Conservation (phyloP, 2,329 filamentous ascomycete genomes). For the Monilinia aucupariae region DNA sequence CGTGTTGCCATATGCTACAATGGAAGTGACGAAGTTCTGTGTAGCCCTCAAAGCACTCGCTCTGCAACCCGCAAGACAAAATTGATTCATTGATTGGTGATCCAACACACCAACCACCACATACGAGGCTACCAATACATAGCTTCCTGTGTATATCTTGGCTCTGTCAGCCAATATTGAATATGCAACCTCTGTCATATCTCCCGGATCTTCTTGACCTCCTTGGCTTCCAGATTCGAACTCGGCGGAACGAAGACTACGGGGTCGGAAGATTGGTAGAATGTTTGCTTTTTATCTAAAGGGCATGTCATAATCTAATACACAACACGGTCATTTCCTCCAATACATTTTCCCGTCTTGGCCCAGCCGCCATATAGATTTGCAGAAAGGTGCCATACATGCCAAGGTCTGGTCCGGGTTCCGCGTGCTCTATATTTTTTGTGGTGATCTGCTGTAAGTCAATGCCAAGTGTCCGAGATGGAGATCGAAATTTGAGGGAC, state of each 20-base stretch:
- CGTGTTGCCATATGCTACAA: not conserved
- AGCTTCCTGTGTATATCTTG: not conserved
- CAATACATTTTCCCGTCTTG: not conserved
- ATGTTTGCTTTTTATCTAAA: not conserved
- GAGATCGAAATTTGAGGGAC: constrained; percentile 3
- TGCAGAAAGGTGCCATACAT: not conserved
- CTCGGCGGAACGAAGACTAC: not conserved
- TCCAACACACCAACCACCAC: not conserved
- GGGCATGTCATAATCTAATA: not conserved
- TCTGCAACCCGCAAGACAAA: not conserved
- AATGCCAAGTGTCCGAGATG: not conserved
- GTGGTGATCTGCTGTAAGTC: not conserved
- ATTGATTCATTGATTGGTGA: not conserved
- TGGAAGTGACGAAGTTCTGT: not conserved
- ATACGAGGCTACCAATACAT: constrained; percentile 10
- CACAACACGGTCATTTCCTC: not conserved
- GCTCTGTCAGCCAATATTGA: constrained; percentile 1
- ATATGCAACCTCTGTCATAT: not conserved
- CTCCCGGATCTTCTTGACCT: not conserved
- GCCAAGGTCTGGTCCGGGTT: constrained; percentile 7
- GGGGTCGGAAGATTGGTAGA: not conserved
- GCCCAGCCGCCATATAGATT: not conserved
- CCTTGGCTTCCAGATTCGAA: not conserved
- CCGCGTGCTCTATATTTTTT: not conserved
- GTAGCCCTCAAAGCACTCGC: not conserved